Evolutionary conservation across 805 yeast species (phyloP).

Genomic region (Barnettozyma populi): DNA sequence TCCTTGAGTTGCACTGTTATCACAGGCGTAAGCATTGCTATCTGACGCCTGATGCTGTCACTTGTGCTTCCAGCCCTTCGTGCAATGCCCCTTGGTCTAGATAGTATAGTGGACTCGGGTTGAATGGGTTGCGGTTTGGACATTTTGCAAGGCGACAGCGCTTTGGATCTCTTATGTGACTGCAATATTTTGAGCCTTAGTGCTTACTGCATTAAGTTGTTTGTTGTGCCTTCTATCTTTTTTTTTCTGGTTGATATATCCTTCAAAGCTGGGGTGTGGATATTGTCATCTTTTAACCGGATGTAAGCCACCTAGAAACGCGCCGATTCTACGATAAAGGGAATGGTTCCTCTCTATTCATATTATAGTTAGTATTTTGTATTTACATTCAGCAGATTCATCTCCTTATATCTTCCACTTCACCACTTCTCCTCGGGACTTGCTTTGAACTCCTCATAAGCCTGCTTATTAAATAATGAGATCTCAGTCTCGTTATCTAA

Average conservation of each 20-base stretch:
- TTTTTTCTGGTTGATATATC: no score
- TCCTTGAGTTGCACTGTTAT: not conserved
- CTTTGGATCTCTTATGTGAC: no score
- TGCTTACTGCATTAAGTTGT: no score
- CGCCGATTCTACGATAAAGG: not conserved
- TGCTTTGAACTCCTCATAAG: slow-evolving; percentile 60
- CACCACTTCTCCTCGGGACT: slow-evolving; percentile 93
- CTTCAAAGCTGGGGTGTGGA: no score
- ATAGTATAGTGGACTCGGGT: not conserved
- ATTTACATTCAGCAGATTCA: not conserved
- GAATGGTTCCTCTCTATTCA: not conserved
- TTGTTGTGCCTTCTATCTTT: not conserved
- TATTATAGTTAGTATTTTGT: not conserved
- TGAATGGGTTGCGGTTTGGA: not conserved
- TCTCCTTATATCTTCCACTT: slow-evolving; percentile 3
- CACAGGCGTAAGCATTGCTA: not conserved
- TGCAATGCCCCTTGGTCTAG: not conserved
- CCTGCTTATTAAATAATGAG: slow-evolving; percentile 67
- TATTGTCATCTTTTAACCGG: no score
- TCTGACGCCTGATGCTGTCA: not conserved
- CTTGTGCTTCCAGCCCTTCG: not conserved
- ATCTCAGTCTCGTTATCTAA: slow-evolving; percentile 86
- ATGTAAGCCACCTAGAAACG: no score
- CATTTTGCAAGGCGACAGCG: not conserved
- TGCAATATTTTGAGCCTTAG: no score